Conservation (phyloP, 2,329 filamentous ascomycete species). For the Xylariaceae sp. region DNA sequence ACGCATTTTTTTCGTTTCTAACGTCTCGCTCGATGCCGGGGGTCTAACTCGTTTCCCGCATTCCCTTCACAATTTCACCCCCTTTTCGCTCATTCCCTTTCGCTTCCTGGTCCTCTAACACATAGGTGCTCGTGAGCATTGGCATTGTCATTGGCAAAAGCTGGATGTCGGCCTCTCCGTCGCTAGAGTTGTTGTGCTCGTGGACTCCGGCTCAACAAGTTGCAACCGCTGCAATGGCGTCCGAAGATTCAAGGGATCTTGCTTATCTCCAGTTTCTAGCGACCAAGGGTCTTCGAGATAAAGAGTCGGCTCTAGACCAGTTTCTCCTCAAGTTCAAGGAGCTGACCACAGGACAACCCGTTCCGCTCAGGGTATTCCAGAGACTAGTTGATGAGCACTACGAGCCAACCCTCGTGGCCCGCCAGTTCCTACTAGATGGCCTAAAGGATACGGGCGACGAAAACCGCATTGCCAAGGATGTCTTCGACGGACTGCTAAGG, state of each 20-base stretch:
- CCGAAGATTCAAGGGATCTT: background rate
- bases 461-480: background rate
- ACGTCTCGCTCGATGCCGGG: background rate
- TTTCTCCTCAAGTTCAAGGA: background rate
- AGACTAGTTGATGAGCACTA: constrained; percentile 9
- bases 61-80: background rate
- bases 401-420: background rate
- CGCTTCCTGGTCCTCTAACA: background rate
- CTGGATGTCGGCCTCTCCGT: background rate
- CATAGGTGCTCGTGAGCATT: background rate
- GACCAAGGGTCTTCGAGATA: background rate
- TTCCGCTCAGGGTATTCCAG: constrained; percentile 7
- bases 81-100: background rate
- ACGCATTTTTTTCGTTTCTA: background rate
- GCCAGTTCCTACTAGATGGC: background rate
- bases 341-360: background rate
- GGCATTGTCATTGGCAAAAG: background rate
- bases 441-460: background rate
- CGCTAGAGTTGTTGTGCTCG: background rate
- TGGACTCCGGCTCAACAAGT: background rate
- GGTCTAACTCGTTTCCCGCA: background rate
- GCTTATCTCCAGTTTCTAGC: constrained; percentile 1
- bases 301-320: background rate
- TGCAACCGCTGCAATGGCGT: constrained; percentile 9
- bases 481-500: constrained; percentile 3